Conservation (phyloP, 2,329 filamentous ascomycete genomes). For the Cordyceps militaris region DNA sequence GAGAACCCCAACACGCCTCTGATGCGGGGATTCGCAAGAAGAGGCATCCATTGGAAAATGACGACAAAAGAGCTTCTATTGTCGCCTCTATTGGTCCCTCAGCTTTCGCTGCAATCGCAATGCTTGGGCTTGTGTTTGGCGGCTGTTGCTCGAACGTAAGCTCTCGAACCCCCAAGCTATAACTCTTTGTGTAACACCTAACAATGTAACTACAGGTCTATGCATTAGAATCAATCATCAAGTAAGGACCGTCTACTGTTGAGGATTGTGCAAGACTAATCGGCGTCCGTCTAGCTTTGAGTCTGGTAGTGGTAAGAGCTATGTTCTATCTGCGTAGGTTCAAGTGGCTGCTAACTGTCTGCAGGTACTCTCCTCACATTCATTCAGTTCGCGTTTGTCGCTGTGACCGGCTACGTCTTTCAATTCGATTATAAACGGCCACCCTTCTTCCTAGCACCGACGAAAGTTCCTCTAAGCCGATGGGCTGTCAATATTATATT, state of each 20-base stretch:
- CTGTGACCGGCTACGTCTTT: constrained; percentile 67
- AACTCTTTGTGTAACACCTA: background rate
- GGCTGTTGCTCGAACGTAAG: constrained; percentile 90
- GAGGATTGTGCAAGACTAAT: constrained; percentile 2
- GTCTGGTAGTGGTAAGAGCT: constrained; percentile 65
- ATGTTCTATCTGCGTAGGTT: background rate
- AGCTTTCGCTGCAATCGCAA: constrained; percentile 53
- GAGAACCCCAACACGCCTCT: background rate
- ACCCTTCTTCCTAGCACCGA: constrained; percentile 66
- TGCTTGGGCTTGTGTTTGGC: constrained; percentile 84
- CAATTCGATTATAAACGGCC: constrained; percentile 62
- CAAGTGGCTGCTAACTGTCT: constrained; percentile 16
- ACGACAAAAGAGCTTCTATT: background rate
- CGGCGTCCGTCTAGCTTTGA: constrained; percentile 55
- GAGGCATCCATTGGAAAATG: background rate
- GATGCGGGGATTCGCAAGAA: background rate
- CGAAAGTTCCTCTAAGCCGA: constrained; percentile 72
- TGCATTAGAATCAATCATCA: constrained; percentile 88
- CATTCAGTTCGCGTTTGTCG: constrained; percentile 80
- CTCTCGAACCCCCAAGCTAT: background rate
- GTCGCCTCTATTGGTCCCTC: constrained; percentile 20
- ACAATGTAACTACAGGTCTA: constrained; percentile 60
- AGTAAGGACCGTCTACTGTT: constrained; percentile 49
- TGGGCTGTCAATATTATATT: constrained; percentile 86
- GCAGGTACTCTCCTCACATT: constrained; percentile 79